Conservation (phyloP, 257 asterid species). For the Scutellaria galericulata region DNA sequence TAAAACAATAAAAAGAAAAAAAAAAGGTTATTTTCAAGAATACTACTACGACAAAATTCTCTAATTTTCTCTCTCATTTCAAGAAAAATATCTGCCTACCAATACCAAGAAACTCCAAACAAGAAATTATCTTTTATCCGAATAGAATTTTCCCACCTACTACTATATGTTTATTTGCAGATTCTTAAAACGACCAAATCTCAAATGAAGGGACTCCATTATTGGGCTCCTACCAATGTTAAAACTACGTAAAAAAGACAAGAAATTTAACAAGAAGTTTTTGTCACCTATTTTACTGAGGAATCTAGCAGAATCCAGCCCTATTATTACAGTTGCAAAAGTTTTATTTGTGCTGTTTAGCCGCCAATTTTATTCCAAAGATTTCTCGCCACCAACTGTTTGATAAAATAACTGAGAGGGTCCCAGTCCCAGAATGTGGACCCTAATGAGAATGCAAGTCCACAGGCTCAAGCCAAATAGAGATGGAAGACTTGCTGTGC, state of each 20-base stretch:
- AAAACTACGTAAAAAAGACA: not conserved
- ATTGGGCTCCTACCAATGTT: conserved; percentile 8
- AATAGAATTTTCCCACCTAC: not conserved
- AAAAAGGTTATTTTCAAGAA: too few species aligned
- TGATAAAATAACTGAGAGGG: conserved; percentile 22
- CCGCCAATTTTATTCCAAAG: conserved; percentile 41
- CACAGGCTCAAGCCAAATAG: conserved; percentile 38
- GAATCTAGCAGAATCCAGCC: conserved; percentile 35
- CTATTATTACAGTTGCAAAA: conserved; percentile 21
- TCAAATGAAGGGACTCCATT: conserved; percentile 19
- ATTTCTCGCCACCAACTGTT: conserved; percentile 27
- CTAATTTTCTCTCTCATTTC: not conserved
- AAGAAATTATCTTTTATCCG: not conserved
- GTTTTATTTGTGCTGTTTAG: conserved; percentile 13
- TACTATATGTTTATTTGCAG: not conserved
- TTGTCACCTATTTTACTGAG: conserved; percentile 20
- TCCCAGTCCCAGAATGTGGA: conserved; percentile 44
- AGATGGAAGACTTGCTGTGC: conserved; percentile 21
- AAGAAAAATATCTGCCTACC: not conserved
- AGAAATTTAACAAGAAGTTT: not conserved
- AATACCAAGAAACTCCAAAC: not conserved
- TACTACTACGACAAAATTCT: too few species aligned
- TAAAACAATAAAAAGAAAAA: too few species aligned
- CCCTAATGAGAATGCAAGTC: conserved; percentile 48
- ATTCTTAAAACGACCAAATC: not conserved